Evolutionary conservation across 176 grass and related monocot genomes (phyloP), one percentile per base, ranked within the genome.

Genomic region (Tillandsia fasciculata): DNA sequence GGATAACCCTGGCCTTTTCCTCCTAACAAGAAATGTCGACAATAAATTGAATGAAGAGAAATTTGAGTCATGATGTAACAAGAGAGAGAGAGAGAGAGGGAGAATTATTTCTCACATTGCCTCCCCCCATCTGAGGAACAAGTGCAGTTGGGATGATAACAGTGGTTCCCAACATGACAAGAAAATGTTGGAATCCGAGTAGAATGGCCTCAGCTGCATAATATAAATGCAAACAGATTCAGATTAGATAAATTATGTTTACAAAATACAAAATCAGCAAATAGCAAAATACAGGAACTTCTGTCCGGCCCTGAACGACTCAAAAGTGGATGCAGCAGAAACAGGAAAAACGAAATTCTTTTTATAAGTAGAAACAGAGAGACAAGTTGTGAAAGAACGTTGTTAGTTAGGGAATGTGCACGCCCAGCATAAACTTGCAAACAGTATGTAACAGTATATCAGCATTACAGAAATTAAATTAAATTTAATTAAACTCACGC

Each of bases 51-150:
- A 61, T 57, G 53, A 57, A 42, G 53, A 6, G 13, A 18, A 61
- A 18, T 7, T 23, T 8, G 15, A 22, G 15, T 20, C 56, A 61
- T 22, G 7, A 20, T 18, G 8, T 18, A 18, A 20, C 0, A 20
- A 20, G 20, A 20, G 20, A 20, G 20, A 20, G 1, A 22, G 20
- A 8, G 12, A 59, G 22, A 61, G 56, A 59, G n/a, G 56, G 47
- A 3, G 65, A 66, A 20, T 71, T 3, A 2, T 51, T 9, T 27
- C 85, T 99, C 63, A 99, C 95, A 70, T 93, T 99, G 74, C 82
- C 84, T 59, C 95, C 95, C 50, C 95, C 95, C 95, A 99, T 99
- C 29, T 99, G 95, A 48, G 95, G 95, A 63, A 99, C 87, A 64
- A 99, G 95, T 17, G 95, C 87, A 49, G 87, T 99, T 2, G 95